Conservation (phyloP, 2,329 filamentous ascomycete genomes). For the Juglanconis oblonga region DNA sequence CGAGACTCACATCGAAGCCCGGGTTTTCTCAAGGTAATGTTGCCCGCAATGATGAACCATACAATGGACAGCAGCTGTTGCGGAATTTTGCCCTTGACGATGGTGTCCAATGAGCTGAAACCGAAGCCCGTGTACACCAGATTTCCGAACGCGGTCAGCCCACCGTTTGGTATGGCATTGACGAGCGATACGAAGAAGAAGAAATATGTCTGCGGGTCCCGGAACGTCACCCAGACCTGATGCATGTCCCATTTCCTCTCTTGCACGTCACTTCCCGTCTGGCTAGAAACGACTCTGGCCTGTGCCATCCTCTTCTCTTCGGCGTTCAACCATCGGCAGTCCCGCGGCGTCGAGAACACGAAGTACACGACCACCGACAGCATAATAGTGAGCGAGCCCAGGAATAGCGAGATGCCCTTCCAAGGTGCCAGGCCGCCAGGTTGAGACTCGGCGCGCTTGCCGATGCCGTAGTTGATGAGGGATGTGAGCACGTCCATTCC, state of each 20-base stretch:
- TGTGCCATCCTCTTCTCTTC: conserved; percentile 29
- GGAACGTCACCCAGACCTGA: too few relatives aligned
- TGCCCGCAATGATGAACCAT: conserved; percentile 28
- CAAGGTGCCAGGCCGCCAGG: conserved; percentile 17
- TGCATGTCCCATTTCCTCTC: conserved; percentile 25
- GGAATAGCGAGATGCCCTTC: conserved; percentile 29
- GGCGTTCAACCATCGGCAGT: conserved; percentile 28
- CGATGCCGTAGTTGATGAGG: conserved; percentile 28
- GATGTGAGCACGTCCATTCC: conserved; percentile 31
- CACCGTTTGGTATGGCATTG: conserved; percentile 31
- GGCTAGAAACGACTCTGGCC: conserved; percentile 27
- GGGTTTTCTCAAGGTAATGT: conserved; percentile 25
- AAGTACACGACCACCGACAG: conserved; percentile 24
- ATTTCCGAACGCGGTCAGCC: conserved; percentile 30
- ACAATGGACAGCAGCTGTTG: conserved; percentile 26
- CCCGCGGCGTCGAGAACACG: conserved; percentile 28
- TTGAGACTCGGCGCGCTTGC: conserved; percentile 18
- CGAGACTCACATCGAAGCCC: conserved; percentile 26
- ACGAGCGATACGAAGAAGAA: conserved; percentile 33
- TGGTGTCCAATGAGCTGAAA: conserved; percentile 29
- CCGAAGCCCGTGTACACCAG: conserved; percentile 32
- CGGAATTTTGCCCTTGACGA: conserved; percentile 30
- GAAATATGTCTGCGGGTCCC: conserved; percentile 32
- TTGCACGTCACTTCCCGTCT: conserved; percentile 27
- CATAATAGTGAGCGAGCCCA: conserved; percentile 27